These are phyloP conservation scores for Blakeslea trispora DNA, from an alignment of 371 early-diverging fungal species.

Conservation along the genomic window DNA sequence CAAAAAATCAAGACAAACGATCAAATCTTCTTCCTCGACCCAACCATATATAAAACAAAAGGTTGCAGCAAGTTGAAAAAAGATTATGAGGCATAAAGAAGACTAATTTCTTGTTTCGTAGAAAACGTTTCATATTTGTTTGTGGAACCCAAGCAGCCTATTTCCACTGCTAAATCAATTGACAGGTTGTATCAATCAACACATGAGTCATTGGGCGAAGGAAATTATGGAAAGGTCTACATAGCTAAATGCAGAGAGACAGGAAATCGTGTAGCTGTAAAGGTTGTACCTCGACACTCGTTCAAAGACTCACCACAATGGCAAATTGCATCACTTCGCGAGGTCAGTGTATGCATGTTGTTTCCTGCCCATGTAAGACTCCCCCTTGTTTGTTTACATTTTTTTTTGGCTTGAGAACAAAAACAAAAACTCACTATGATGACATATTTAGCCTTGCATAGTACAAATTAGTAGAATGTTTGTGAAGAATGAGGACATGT, in stretches of 20 bases:
- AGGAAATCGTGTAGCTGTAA: constrained; percentile 14
- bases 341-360: constrained; percentile 27
- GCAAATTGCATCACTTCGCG: constrained; percentile 10
- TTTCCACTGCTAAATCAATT: neutral
- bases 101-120: neutral
- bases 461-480: constrained; percentile 19
- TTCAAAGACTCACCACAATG: neutral
- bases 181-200: neutral
- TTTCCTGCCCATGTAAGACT: constrained; percentile 29
- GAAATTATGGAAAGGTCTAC: constrained; percentile 12
- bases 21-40: constrained; percentile 17
- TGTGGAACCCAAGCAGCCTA: constrained; percentile 6
- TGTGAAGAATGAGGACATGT: constrained; percentile 15
- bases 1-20: constrained; percentile 6
- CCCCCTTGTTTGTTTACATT: neutral
- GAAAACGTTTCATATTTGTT: constrained; percentile 14
- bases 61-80: neutral
- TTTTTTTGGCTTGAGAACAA: neutral
- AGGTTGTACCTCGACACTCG: neutral
- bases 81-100: neutral
- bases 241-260: constrained; percentile 15
- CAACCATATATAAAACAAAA: neutral
- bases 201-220: constrained; percentile 1
- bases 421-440: neutral
- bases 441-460: constrained; percentile 23